Evolutionary conservation across 345 rosid genomes (phyloP), one percentile per base, ranked within the genome.

Genomic region (Aquilaria malaccensis): DNA sequence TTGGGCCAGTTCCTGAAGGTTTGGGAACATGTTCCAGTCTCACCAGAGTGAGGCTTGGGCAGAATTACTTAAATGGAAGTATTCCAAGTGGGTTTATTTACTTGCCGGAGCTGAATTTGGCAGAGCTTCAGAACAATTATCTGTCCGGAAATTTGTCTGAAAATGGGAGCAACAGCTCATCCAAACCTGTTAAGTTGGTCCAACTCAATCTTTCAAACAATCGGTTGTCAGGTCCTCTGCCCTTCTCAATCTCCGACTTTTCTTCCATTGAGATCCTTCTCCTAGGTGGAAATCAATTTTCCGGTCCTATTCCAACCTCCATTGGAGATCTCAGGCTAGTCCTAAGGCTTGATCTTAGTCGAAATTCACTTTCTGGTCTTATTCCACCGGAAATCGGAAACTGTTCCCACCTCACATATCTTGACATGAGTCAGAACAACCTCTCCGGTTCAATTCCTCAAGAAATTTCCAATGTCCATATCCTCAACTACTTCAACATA

Each of bases 371-470:
- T 22, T 74, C 84, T 2, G 84, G 85, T 4, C 29, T 11, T 12
- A 83, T 86, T 58, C 89, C 89, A 3, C 66, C 60, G 0, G 81
- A 74, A 53, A 80, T 86, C 15, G 85, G 84, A 55, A 61, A 73
- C 54, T 86, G 89, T 63, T 56, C 45, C 60, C 85, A 72, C 68
- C 75, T 86, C 32, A 78, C 85, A 10, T 81, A 63, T 69, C 78
- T 86, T 31, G 93, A 86, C 70, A 54, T 86, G 64, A 86, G 93
- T 77, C 85, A 78, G 64, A 86, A 86, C 72, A 80, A 78, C 66
- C 82, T 86, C 37, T 80, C 85, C 13, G 87, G 93, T 13, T 72
- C 82, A 12, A 76, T 86, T 45, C 85, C 93, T 15, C 52, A 48
- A 32, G 76, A 73, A 51, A 75, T 86, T 50, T 68, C 79, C 56